Evolutionary conservation across 768 basidiomycete genomes (phyloP).

Genomic region (Termitomyces eurrhizus): DNA sequence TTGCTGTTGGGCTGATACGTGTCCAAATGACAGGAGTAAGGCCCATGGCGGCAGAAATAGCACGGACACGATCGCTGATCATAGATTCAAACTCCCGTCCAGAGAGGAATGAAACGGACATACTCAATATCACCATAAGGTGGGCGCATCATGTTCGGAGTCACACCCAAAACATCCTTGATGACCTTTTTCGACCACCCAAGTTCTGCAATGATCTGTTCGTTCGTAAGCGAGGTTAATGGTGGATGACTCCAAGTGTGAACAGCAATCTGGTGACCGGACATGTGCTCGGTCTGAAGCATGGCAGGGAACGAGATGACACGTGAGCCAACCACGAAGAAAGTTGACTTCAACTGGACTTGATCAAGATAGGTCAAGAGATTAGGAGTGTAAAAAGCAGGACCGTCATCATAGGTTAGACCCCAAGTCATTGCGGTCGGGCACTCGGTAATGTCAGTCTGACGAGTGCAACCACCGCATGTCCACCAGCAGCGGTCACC

Average conservation of each 20-base stretch:
- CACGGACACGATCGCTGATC: conserved; percentile 77
- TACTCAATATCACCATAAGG: conserved; percentile 81
- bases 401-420: conserved; percentile 74
- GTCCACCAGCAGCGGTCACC: conserved; percentile 74
- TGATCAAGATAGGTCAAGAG: conserved; percentile 68
- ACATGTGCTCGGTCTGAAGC: conserved; percentile 73
- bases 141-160: conserved; percentile 77
- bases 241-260: conserved; percentile 69
- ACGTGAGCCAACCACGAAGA: conserved; percentile 86
- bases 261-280: conserved; percentile 72
- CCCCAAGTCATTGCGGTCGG: conserved; percentile 59
- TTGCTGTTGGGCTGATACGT: conserved; percentile 50
- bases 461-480: conserved; percentile 64
- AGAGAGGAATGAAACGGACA: conserved; percentile 16
- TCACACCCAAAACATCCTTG: conserved; percentile 74
- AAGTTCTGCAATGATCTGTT: conserved; percentile 82
- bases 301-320: conserved; percentile 65
- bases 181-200: conserved; percentile 87
- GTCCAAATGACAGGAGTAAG: conserved; percentile 86
- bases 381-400: conserved; percentile 70
- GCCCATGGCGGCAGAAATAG: conserved; percentile 79
- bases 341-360: conserved; percentile 69
- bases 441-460: conserved; percentile 73
- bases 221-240: conserved; percentile 72
- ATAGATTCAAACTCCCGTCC: conserved; percentile 1